Evolutionary conservation across 176 grass and related monocot genomes (phyloP).

Genomic region (Triticum monococcum): DNA sequence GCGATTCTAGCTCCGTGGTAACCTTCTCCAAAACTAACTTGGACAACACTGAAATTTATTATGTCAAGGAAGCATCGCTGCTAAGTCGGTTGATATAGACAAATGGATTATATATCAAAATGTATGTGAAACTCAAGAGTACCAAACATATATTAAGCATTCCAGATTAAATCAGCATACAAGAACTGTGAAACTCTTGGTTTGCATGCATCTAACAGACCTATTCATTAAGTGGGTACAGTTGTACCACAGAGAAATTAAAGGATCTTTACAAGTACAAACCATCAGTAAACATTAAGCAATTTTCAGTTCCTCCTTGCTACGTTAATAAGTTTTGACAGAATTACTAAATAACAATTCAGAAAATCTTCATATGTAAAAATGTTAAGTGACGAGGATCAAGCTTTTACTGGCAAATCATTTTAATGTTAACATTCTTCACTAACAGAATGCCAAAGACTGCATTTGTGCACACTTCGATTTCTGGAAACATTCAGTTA

Average conservation of each 20-base stretch:
- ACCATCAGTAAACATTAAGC: neutral
- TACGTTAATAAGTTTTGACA: neutral
- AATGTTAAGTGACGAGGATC: neutral
- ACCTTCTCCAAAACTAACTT: constrained; percentile 53
- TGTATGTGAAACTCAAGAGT: neutral
- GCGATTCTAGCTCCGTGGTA: constrained; percentile 56
- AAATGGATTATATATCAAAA: neutral
- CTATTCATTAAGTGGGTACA: neutral
- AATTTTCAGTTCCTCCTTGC: neutral
- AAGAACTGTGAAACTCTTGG: neutral
- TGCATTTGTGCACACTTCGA: neutral
- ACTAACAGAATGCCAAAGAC: neutral
- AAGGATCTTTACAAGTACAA: neutral
- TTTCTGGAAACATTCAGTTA: neutral
- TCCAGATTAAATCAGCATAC: neutral
- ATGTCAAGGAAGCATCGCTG: constrained; percentile 47
- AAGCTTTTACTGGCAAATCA: neutral
- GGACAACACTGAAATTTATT: constrained; percentile 45
- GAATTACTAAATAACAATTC: neutral
- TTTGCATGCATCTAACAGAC: neutral
- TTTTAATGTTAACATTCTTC: constrained; percentile 1
- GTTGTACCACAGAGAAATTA: neutral
- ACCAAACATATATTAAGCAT: neutral
- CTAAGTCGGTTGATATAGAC: no score
- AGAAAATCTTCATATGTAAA: neutral